These are phyloP conservation scores for Penicillium sp. DNA, from an alignment of 2,329 filamentous ascomycete species.

Conservation along the genomic window DNA sequence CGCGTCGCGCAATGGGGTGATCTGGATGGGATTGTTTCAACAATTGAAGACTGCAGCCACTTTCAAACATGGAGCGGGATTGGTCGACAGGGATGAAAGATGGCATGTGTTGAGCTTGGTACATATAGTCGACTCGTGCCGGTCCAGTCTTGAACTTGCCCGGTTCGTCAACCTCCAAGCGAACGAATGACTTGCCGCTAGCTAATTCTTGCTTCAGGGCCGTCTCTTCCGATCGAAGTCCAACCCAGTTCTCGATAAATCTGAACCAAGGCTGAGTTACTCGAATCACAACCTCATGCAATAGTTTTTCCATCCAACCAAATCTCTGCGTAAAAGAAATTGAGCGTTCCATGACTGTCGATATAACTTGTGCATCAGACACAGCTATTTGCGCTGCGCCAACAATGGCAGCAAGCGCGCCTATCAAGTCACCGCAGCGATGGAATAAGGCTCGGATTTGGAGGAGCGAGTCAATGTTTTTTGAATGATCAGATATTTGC, in stretches of 20 bases:
- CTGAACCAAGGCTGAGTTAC: slow-evolving; percentile 68
- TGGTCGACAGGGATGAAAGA: slow-evolving; percentile 71
- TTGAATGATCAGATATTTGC: slow-evolving; percentile 30
- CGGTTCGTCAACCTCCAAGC: slow-evolving; percentile 59
- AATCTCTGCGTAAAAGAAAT: slow-evolving; percentile 66
- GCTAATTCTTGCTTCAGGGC: slow-evolving; percentile 52
- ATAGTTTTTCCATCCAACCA: slow-evolving; percentile 61
- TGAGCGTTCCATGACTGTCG: slow-evolving; percentile 62
- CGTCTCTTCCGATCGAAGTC: slow-evolving; percentile 61
- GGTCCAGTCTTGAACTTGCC: slow-evolving; percentile 59
- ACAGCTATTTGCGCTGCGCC: slow-evolving; percentile 49
- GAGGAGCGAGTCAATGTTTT: slow-evolving; percentile 33
- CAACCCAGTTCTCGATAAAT: slow-evolving; percentile 73
- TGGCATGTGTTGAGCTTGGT: slow-evolving; percentile 60
- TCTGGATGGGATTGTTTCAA: slow-evolving; percentile 69
- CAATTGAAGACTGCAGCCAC: slow-evolving; percentile 73
- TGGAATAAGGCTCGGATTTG: slow-evolving; percentile 42
- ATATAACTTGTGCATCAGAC: slow-evolving; percentile 63
- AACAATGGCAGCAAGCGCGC: slow-evolving; percentile 38
- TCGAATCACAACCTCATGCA: slow-evolving; percentile 66
- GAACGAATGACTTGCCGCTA: slow-evolving; percentile 61
- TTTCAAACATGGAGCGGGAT: slow-evolving; percentile 73
- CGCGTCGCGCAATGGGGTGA: slow-evolving; percentile 65
- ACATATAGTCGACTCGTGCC: slow-evolving; percentile 64
- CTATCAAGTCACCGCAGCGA: slow-evolving; percentile 40